phyloP scores from a whole-genome alignment of 148 eudicot species.

The Diospyros lotus region DNA sequence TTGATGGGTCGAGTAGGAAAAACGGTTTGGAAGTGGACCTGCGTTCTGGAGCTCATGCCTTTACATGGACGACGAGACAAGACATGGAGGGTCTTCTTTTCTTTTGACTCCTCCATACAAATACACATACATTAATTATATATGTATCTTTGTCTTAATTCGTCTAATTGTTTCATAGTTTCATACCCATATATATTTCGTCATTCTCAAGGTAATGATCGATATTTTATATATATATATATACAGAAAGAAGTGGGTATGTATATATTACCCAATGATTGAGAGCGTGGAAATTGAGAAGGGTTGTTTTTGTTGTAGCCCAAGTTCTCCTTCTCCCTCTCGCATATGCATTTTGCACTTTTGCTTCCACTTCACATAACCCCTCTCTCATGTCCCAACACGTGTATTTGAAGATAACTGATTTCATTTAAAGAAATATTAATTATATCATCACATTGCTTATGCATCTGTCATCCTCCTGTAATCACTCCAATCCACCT shows the following conservation, averaged over 20 bases:
- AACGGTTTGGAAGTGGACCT: conserved; percentile 46
- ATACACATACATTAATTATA: not conserved
- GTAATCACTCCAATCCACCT: not conserved
- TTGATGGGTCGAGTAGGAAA: conserved; percentile 60
- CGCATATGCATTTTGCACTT: not conserved
- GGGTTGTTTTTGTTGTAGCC: conserved; percentile 43
- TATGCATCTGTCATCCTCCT: no score
- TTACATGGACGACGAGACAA: no score
- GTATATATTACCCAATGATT: conserved; percentile 16
- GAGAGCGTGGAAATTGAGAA: conserved; percentile 26
- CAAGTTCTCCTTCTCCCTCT: conserved; percentile 8
- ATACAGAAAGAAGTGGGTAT: conserved; percentile 7
- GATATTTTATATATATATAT: no score
- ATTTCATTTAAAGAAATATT: not conserved
- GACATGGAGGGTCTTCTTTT: no score
- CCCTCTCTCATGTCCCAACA: conserved; percentile 28
- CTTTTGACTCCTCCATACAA: no score
- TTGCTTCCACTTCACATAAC: conserved; percentile 52
- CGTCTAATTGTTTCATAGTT: conserved; percentile 24
- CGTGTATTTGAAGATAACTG: conserved; percentile 45
- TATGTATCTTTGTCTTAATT: conserved; percentile 59
- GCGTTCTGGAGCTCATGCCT: not conserved
- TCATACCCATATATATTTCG: conserved; percentile 28
- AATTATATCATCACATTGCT: not conserved
- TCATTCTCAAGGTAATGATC: conserved; percentile 58